Percentiles rank a stretch among this genome's conserved stretches.
phyloP scores from a whole-genome alignment of 2,329 filamentous ascomycete species.

The Apiospora sp. region DNA sequence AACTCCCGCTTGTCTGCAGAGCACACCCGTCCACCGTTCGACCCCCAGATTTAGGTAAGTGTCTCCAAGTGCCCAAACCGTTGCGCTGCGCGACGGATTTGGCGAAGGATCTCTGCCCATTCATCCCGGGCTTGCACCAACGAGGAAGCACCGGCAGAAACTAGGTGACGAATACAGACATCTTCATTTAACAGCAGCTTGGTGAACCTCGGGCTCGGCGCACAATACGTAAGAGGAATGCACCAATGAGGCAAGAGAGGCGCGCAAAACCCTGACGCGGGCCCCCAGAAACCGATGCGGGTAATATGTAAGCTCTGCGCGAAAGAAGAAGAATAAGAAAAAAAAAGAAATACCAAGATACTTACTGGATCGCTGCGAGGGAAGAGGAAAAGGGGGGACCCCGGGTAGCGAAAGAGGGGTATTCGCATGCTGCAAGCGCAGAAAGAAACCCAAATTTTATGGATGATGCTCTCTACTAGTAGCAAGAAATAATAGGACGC shows the following conservation, averaged over 20 bases:
- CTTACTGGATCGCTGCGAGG: slow-evolving; percentile 19
- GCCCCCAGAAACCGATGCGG: slow-evolving; percentile 1
- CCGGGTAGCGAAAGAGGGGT: slow-evolving; percentile 6
- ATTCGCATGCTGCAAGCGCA: slow-evolving; percentile 20
- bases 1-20: slow-evolving; percentile 8
- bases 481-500: background rate
- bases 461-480: slow-evolving; percentile 8
- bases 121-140: background rate
- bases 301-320: slow-evolving; percentile 19
- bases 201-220: slow-evolving; percentile 13
- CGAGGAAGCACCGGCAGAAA: slow-evolving; percentile 12
- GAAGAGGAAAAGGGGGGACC: background rate
- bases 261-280: slow-evolving; percentile 3
- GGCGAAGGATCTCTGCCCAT: background rate
- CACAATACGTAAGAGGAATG: background rate
- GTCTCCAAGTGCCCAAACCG: background rate
- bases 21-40: background rate
- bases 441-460: slow-evolving; percentile 19
- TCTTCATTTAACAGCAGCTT: slow-evolving; percentile 8
- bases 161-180: background rate
- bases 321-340: background rate
- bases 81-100: slow-evolving; percentile 7
- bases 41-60: slow-evolving; percentile 14
- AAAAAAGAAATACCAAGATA: background rate
- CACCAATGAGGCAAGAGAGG: slow-evolving; percentile 14